Base-by-base conservation (phyloP, 192 early-diverging fungal species). In the Linnemannia elongata region DNA sequence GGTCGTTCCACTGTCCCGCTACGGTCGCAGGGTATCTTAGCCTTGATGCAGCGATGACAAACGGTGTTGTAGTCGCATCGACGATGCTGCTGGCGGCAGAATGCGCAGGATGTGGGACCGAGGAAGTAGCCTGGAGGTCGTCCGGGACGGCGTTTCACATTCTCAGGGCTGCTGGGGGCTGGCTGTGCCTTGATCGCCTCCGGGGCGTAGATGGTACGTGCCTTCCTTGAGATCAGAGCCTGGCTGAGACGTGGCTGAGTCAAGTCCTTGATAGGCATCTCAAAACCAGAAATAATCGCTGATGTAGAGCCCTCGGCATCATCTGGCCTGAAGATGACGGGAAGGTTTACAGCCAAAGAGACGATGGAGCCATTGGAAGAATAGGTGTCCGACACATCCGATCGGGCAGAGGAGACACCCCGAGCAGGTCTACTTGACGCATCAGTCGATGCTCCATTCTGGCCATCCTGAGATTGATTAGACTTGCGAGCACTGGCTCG, bases 1-100 rank as follows among this genome's bases (percentile, higher is more conserved):
- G 85, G 85, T 54, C 85, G 79, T n/a, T 87, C 85, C 38, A 87
- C 85, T 8, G 85, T 87, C 35, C 79, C 85, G 20, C 75, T 81
- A 17, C 85, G 79, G 38, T 87, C 85, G 35, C 85, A 87, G 30
- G 79, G 85, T 27, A 87, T 87, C 36, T 87, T 87, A 13, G 85
- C 85, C 69, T 87, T 87, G 72, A 75, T 69, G 73, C 85, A 87
- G 4, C 85, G 75, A 24, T 49, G 60, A 60, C 85, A 87, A 27
- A 87, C 76, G 3, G 75, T 76, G 42, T 87, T 87, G 30, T 78
- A 87, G 54, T 87, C 85, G 42, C 85, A 87, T 36, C 80, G 79
- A 24, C 85, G 85, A 30, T 87, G 85, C 75, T 81, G 79, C 36
- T 75, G 63, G 24, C 85, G 78, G 44, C 85, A 87, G 24, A 74